Base-by-base conservation (phyloP, 2,329 filamentous ascomycete species). In the Colletotrichum sojae region DNA sequence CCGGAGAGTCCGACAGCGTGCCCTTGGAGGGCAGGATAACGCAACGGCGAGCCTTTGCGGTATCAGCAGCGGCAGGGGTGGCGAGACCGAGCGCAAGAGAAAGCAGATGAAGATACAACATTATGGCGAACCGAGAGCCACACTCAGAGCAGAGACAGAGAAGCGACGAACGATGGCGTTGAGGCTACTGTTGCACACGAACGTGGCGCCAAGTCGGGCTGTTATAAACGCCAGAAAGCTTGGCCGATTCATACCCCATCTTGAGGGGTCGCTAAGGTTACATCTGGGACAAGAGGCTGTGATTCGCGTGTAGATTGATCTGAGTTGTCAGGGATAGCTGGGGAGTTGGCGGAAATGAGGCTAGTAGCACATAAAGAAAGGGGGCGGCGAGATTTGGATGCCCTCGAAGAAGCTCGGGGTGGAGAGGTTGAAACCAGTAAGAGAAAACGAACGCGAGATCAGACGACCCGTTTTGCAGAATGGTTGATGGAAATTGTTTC, bases 1-100 rank as follows among this genome's bases (percentile, higher is more conserved):
- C 81, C 9, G 78, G 75, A 2, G 81, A 79, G 71, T 84, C 82
- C 59, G 83, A 81, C 3, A 75, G 72, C 12, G 75, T 76, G 16
- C 80, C 78, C 57, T 81, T 77, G 12, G 81, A 81, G 20, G 78
- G 75, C 6, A 64, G 46, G 16, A 73, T 60, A 0, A 73, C 58
- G 36, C 72, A 73, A n/a, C 58, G 58, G 6, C 49, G 46, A 16
- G 48, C 49, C 40, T 43, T 49, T 5, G 62, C 49, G 15, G 45
- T 22, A 13, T 45, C 49, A 2, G 62, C 61, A 13, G 45, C 40
- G 51, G 15, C 66, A 2, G 51, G 56, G 25, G 16, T 43, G 8
- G 55, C 66, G 16, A 69, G n/a, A 31, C 62, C 66, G 4, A 66
- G 6, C 9, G 63, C 66, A 18, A 69, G 25, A 6, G 66, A 40